Conservation (phyloP, 192 early-diverging fungal species). For the Allomyces javanicus region DNA sequence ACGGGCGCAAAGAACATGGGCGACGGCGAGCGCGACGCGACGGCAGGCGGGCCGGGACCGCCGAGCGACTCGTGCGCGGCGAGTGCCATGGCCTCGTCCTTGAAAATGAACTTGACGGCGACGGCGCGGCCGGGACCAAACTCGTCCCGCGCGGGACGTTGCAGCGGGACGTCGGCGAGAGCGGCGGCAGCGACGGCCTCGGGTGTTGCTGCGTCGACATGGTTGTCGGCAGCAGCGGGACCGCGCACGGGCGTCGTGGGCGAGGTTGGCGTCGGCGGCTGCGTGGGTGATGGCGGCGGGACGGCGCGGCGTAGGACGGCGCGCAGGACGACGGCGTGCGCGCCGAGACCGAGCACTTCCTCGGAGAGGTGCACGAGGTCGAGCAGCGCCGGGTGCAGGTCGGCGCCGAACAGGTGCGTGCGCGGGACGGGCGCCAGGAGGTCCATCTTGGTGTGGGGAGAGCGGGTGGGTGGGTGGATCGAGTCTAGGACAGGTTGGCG, state of each 20-base stretch:
- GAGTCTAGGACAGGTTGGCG: too few relatives aligned
- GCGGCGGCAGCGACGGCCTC: too few relatives aligned
- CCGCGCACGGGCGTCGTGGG: not conserved
- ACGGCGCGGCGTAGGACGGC: not conserved
- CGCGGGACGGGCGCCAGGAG: too few relatives aligned
- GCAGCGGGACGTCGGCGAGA: too few relatives aligned
- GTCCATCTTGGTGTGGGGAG: too few relatives aligned
- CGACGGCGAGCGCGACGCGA: too few relatives aligned
- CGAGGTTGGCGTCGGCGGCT: not conserved
- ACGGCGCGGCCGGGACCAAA: not conserved
- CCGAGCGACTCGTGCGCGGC: not conserved
- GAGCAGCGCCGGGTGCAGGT: not conserved
- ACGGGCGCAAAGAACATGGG: too few relatives aligned
- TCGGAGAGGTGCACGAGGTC: not conserved
- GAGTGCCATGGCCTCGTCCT: not conserved
- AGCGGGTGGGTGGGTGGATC: too few relatives aligned
- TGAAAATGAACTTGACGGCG: not conserved
- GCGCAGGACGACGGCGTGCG: not conserved
- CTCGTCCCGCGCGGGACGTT: too few relatives aligned
- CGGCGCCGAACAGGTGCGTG: not conserved
- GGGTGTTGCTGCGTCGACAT: too few relatives aligned
- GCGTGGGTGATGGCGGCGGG: not conserved
- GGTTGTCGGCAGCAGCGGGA: not conserved
- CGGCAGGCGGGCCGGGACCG: not conserved
- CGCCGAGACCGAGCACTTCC: not conserved